Base-by-base conservation (phyloP, 169 alveolate genomes). In the Plasmodium vinckei region DNA sequence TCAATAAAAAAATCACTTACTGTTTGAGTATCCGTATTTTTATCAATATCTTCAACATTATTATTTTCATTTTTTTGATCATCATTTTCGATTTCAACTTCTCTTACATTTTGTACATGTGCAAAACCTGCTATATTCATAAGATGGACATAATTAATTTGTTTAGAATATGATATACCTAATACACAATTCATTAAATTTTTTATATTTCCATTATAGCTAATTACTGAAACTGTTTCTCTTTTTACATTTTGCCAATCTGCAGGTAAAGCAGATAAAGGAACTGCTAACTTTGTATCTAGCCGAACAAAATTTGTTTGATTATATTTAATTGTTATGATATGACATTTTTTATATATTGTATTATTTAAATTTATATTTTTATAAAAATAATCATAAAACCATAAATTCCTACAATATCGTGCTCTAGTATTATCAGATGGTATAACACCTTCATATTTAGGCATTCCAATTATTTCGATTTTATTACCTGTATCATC, bases 391-490 rank as follows among this genome's bases (percentile, higher is more conserved):
- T 82, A 82, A 67, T 82, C 47, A 46, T 82, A 82, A 60, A 54
- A 82, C 90, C 90, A 82, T 49, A 82, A 4, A 42, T 82, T 67
- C 21, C 59, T 67, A 21, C 90, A 82, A 51, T 82, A 82, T 44
- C 72, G n/a, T 42, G 57, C 10, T 15, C 90, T 42, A 59, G 46
- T 69, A 15, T 44, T 82, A 57, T 82, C 90, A 21, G 90, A 65
- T 2, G 90, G 90, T n/a, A 82, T 82, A 12, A 82, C 90, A 15
- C 90, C 90, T 23, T 82, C 90, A 59, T 47, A 82, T 70, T 82
- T 82, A 0, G 90, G 90, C 84, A 82, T 68, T 5, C 84, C 90
- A 0, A 82, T 61, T 33, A 82, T 82, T 68, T 82, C 86, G 0
- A 82, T 53, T 9, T 7, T 7, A 49, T 42, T 46, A 15, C 7